These are phyloP conservation scores for Phytophthora fragariae DNA, from an alignment of 352 stramenopile species.

Conservation along the genomic window DNA sequence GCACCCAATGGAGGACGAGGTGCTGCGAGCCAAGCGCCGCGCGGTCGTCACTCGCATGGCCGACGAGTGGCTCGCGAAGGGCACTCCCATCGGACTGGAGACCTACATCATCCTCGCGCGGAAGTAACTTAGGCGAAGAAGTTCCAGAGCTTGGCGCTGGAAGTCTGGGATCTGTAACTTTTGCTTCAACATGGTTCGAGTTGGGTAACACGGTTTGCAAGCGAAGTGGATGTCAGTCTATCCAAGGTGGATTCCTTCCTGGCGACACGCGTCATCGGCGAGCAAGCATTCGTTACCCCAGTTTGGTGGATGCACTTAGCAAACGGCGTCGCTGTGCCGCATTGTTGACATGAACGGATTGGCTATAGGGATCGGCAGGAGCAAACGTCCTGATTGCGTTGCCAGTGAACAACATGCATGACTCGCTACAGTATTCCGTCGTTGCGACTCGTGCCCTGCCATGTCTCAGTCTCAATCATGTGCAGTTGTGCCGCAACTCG, in stretches of 20 bases:
- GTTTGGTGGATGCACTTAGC: slow-evolving; percentile 11
- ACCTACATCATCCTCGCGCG: slow-evolving; percentile 61
- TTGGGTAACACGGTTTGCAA: slow-evolving; percentile 33
- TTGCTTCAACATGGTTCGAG: slow-evolving; percentile 26
- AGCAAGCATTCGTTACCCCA: not conserved
- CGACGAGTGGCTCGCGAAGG: slow-evolving; percentile 57
- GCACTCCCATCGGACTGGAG: slow-evolving; percentile 62
- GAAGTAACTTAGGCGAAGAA: slow-evolving; percentile 20
- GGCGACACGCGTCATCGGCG: slow-evolving; percentile 1
- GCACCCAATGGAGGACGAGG: slow-evolving; percentile 42
- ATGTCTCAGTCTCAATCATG: slow-evolving; percentile 21
- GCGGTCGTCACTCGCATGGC: slow-evolving; percentile 49
- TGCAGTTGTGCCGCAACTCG: slow-evolving; percentile 8
- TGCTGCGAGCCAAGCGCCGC: slow-evolving; percentile 33
- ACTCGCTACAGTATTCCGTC: not conserved
- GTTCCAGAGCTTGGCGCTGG: slow-evolving; percentile 7
- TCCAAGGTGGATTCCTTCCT: slow-evolving; percentile 4
- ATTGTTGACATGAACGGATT: slow-evolving; percentile 8
- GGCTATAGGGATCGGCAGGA: not conserved
- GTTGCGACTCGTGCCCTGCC: slow-evolving; percentile 10
- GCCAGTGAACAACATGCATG: no score
- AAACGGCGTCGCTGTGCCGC: not conserved
- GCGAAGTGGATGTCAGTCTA: slow-evolving; percentile 11
- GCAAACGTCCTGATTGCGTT: not conserved
- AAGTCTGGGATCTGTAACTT: slow-evolving; percentile 14